Evolutionary conservation across 495 filamentous ascomycete species (phyloP), one percentile per base, ranked within the genome.

Genomic region (Pyrenula massariospora): DNA sequence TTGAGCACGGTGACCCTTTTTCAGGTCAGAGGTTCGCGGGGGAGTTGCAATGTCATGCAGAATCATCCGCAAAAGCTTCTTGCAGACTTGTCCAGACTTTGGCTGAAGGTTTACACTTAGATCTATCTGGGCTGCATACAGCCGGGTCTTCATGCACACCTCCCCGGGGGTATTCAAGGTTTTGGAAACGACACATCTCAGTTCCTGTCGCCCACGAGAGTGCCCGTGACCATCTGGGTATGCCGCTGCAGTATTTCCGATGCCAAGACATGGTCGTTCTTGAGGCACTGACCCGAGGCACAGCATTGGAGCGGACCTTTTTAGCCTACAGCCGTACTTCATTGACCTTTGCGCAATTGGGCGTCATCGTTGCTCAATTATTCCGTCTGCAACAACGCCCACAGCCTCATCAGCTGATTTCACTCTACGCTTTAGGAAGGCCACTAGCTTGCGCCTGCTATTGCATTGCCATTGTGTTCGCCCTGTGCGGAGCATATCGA

Each of bases 311-410:
- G 68, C 75, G 87, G 57, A 93, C 87, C 31, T 92, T 86, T 65
- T 81, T 92, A 50, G 82, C 76, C 53, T 91, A 91, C 68, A 75
- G 89, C 48, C 83, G 87, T 53, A 90, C 87, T 8, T 87, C 86
- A 0, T 66, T 86, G 22, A 72, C 80, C 5, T 70, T 92, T 22
- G 78, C 86, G 3, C 84, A 91, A 68, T 72, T 83, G 54, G 81
- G 83, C 49, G 79, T 84, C 3, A 62, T 83, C 22, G 73, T 86
- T 42, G 81, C 86, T 0, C 86, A 91, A 63, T 77, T 90, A 3
- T 86, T 85, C 62, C 74, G 82, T 54, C 76, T 91, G 2, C 61
- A 54, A 60, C 60, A 12, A 70, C 70, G 10, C 66, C 73, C 15
- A 31, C 63, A 2, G 59, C 58, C 0, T 15, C 57, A 0, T 55